Base-by-base conservation (phyloP, 1,284 basidiomycete genomes). In the Kwoniella shivajii region DNA sequence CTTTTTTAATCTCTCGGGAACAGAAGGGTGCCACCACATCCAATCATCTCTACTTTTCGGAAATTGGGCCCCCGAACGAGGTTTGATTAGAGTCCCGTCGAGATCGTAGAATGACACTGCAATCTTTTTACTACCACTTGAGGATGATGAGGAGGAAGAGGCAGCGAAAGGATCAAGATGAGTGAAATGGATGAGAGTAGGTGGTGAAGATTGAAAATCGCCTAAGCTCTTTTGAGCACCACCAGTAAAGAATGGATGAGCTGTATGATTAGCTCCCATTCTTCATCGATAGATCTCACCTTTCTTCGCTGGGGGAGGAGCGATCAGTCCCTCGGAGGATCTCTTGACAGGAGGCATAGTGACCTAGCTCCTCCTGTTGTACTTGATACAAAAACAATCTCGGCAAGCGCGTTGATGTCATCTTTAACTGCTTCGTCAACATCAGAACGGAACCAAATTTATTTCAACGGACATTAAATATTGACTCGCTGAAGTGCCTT, bases 71-170 rank as follows among this genome's bases (percentile, higher is more conserved):
- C 80, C 82, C 42, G 81, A 80, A 37, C 78, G 79, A 3, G 84
- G 83, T 64, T 85, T 84, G 71, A 96, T 92, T 52, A 95, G 68
- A 0, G 91, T 94, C 0, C 90, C 92, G 70, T 96, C 92, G 5
- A 96, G 79, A 70, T 95, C 92, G 66, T 92, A 91, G 6, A 87
- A 83, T 4, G 91, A 89, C 18, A 93, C 82, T 60, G 86, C 87
- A 22, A 74, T 54, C 16, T 68, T 66, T 14, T 61, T 57, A 24
- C 37, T 6, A 20, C 18, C 33, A 41, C 16, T 30, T 16, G 56
- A 37, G 26, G 61, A n/a, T 11, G 3, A 16, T 13, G 14, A 55
- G 22, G 7, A 46, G 16, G 10, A 61, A 48, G 20, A 27, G 13
- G 64, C 50, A n/a, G 49, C 48, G 50, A 77, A 73, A 1, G 74